Evolutionary conservation across 805 yeast species (phyloP).

Genomic region (Ogataea methylovora): DNA sequence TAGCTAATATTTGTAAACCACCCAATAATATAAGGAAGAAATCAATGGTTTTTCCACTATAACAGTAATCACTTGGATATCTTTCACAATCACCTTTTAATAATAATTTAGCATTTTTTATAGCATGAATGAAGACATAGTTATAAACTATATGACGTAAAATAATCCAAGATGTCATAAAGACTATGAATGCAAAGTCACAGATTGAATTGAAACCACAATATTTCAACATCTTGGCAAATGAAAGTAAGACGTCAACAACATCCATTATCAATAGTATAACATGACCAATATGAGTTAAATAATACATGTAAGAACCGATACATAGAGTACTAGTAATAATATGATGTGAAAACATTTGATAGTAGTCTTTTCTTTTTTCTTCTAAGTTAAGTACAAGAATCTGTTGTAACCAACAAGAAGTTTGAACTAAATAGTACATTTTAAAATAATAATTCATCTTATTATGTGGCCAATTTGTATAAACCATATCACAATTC

Average conservation of each 20-base stretch:
- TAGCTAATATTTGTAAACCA: constrained; percentile 56
- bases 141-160: constrained; percentile 71
- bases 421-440: constrained; percentile 67
- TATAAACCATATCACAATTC: constrained; percentile 51
- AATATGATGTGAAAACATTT: constrained; percentile 86
- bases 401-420: constrained; percentile 76
- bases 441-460: constrained; percentile 46
- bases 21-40: constrained; percentile 49
- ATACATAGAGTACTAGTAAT: constrained; percentile 61
- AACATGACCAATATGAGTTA: constrained; percentile 70
- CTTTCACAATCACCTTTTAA: constrained; percentile 39
- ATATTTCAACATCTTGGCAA: constrained; percentile 74
- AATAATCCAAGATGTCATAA: constrained; percentile 61
- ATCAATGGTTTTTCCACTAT: constrained; percentile 36
- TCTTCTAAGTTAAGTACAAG: constrained; percentile 72
- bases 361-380: constrained; percentile 72
- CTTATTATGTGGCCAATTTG: constrained; percentile 68
- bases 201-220: constrained; percentile 53
- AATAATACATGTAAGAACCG: constrained; percentile 70
- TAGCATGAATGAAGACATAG: constrained; percentile 55
- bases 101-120: constrained; percentile 33
- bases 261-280: constrained; percentile 77
- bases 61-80: constrained; percentile 32
- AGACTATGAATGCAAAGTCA: constrained; percentile 61
- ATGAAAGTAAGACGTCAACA: constrained; percentile 63